phyloP scores from a whole-genome alignment of 2,329 filamentous ascomycete genomes.

The Anisogramma anomala region DNA sequence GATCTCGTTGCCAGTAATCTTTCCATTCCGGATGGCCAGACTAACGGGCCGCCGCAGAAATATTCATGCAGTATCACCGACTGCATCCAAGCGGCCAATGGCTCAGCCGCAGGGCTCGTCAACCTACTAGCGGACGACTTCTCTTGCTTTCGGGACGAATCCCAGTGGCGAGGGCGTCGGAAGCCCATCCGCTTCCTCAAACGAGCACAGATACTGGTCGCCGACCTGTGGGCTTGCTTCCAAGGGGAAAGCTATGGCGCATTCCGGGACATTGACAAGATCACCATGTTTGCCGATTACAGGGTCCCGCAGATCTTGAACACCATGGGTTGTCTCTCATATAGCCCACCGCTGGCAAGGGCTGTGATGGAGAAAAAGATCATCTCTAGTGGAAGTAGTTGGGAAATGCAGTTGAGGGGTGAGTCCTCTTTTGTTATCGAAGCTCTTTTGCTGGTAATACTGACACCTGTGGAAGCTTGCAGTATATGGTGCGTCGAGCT shows the following conservation, averaged over 20 bases:
- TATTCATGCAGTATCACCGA: constrained; percentile 65
- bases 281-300: constrained; percentile 99
- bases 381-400: constrained; percentile 60
- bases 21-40: constrained; percentile 14
- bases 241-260: constrained; percentile 65
- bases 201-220: constrained; percentile 88
- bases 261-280: constrained; percentile 84
- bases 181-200: constrained; percentile 73
- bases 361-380: constrained; percentile 53
- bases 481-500: constrained; percentile 96
- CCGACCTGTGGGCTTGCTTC: constrained; percentile 94
- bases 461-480: constrained; percentile 44
- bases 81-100: constrained; percentile 60
- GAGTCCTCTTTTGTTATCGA: constrained; percentile 17
- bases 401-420: constrained; percentile 83
- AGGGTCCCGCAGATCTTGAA: constrained; percentile 89
- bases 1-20: no score
- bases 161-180: constrained; percentile 57
- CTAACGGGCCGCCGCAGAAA: constrained; percentile 36
- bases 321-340: constrained; percentile 68
- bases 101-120: constrained; percentile 74
- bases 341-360: constrained; percentile 66
- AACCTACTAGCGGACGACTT: constrained; percentile 78
- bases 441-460: background rate
- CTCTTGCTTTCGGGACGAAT: constrained; percentile 74